Percentiles rank a stretch among this genome's conserved stretches.
Conservation (phyloP, 768 basidiomycete genomes). For the Termitomyces sp. region DNA sequence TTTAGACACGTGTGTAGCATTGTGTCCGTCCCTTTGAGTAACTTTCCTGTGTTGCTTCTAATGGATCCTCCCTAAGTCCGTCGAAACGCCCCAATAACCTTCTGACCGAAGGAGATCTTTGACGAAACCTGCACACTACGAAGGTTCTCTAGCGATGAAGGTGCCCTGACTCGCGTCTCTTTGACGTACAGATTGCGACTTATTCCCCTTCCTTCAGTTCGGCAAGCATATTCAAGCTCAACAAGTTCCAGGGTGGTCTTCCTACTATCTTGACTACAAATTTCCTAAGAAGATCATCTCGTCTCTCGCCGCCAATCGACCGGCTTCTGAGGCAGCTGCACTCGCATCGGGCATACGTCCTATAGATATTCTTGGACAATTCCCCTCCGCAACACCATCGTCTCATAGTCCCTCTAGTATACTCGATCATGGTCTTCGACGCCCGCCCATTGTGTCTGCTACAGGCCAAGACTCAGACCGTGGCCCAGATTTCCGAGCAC, state of each 20-base stretch:
- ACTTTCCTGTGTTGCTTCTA: slow-evolving; percentile 3
- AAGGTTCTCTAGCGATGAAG: slow-evolving; percentile 17
- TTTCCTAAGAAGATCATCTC: slow-evolving; percentile 98
- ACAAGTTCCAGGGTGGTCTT: slow-evolving; percentile 95
- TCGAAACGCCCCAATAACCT: neutral
- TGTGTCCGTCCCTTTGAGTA: neutral
- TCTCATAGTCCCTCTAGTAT: slow-evolving; percentile 24
- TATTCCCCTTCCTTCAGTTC: slow-evolving; percentile 50
- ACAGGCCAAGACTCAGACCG: slow-evolving; percentile 65
- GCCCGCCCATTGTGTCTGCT: slow-evolving; percentile 55
- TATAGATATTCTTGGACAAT: slow-evolving; percentile 36
- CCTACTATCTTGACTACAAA: slow-evolving; percentile 97
- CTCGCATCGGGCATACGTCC: slow-evolving; percentile 80
- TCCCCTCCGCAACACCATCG: slow-evolving; percentile 21
- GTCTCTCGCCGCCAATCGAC: slow-evolving; percentile 84
- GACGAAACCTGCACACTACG: slow-evolving; percentile 5
- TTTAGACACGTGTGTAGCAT: slow-evolving; percentile 22
- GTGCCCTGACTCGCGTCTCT: slow-evolving; percentile 8
- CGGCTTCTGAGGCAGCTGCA: slow-evolving; percentile 85
- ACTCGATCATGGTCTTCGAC: slow-evolving; percentile 36
- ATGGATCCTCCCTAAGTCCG: slow-evolving; percentile 7
- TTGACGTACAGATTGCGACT: slow-evolving; percentile 7
- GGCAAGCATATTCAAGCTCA: slow-evolving; percentile 96
- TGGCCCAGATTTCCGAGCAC: slow-evolving; percentile 85
- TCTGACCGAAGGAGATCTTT: slow-evolving; percentile 8